phyloP scores from a whole-genome alignment of 306 rosid genomes.

The peach (Prunus persica) region DNA sequence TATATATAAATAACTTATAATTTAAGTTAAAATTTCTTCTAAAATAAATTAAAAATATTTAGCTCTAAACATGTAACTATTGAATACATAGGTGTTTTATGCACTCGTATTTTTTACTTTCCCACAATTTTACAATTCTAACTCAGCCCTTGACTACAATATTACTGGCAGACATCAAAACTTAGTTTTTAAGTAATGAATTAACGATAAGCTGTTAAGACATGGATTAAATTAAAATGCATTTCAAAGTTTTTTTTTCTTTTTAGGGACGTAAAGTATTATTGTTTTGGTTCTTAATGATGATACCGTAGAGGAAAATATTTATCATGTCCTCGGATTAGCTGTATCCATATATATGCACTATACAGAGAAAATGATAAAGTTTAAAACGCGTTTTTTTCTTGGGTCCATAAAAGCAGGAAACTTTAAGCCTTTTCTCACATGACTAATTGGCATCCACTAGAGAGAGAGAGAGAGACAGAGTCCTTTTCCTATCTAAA shows the following conservation, averaged over 20 bases:
- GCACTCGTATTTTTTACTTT: no score
- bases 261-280: background rate
- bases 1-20: no score
- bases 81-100: no score
- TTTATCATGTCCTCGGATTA: background rate
- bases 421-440: constrained; percentile 3
- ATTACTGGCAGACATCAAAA: no score
- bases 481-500: no score
- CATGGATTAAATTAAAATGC: background rate
- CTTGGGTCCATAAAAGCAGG: constrained; percentile 26
- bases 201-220: background rate
- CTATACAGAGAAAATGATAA: constrained; percentile 7
- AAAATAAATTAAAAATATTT: no score
- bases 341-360: constrained; percentile 1
- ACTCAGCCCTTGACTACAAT: no score
- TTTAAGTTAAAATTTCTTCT: no score
- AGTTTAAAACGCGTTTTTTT: constrained; percentile 32
- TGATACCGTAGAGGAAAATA: background rate
- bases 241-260: background rate
- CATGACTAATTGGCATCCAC: constrained; percentile 11
- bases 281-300: background rate
- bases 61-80: no score
- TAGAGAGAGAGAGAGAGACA: background rate
- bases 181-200: background rate
- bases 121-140: no score